These are phyloP conservation scores for Fusarium marasasianum DNA, from an alignment of 2,329 filamentous ascomycete genomes.

Conservation along the genomic window DNA sequence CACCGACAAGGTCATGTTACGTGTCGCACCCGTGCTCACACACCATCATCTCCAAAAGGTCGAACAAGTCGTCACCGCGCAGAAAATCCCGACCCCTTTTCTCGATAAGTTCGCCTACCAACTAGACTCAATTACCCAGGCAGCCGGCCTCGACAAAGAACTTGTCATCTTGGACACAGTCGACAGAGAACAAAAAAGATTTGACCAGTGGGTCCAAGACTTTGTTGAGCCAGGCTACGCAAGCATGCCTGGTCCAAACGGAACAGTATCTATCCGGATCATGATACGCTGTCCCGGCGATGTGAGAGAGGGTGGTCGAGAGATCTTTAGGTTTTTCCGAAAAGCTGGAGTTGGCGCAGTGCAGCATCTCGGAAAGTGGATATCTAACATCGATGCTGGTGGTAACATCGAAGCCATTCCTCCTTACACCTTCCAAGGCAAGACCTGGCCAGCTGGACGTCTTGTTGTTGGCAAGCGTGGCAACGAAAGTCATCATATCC, in stretches of 20 bases:
- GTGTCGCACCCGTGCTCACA: constrained; percentile 47
- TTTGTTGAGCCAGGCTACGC: constrained; percentile 51
- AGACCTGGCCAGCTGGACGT: not conserved
- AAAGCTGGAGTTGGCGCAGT: constrained; percentile 41
- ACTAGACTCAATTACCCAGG: not conserved
- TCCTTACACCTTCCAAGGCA: not conserved
- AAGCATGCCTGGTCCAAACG: constrained; percentile 50
- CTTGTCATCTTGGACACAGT: no score
- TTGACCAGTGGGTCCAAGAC: constrained; percentile 45
- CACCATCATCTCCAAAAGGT: constrained; percentile 49
- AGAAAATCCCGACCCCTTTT: not conserved
- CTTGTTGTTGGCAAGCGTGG: not conserved
- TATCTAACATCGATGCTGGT: not conserved
- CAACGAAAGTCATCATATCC: not conserved
- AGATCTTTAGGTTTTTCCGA: constrained; percentile 44
- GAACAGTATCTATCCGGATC: constrained; percentile 44
- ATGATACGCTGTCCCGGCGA: constrained; percentile 44
- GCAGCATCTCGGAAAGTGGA: constrained; percentile 18
- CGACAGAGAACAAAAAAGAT: no score
- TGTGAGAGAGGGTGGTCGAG: constrained; percentile 39
- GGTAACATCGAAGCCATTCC: constrained; percentile 46
- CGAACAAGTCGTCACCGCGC: constrained; percentile 30
- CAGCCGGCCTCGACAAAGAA: no score
- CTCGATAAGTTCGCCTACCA: not conserved
- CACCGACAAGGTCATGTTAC: constrained; percentile 44